Base-by-base conservation (phyloP, 2,329 filamentous ascomycete genomes). In the Achaetomium macrosporum region DNA sequence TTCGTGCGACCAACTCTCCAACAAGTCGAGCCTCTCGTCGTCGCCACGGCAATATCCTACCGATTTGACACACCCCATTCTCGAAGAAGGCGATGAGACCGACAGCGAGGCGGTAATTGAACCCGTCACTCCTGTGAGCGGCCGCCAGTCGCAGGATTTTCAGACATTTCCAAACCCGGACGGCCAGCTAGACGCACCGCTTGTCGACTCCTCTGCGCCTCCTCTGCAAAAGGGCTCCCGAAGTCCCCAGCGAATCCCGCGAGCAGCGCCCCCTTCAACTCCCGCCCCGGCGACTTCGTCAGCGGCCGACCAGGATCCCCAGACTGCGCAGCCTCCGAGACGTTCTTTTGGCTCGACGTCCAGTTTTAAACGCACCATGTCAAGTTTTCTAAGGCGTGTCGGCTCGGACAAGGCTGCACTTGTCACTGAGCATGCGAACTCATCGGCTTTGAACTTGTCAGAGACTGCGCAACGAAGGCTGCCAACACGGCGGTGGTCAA, bases 91-190 rank as follows among this genome's bases (percentile, higher is more conserved):
- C 65, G 79, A 79, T 68, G 81, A 84, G 64, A 82, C 79, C 9
- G 76, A 78, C 57, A 82, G 76, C 66, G 81, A 84, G 61, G 76
- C 75, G 20, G 71, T 73, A 51, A 77, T 78, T 68, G 82, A 84
- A 59, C 82, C 82, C 42, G 72, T 81, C 53, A 85, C 82, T 19
- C 82, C 82, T 44, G 76, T 81, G 55, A 83, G 81, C 61, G 72
- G 71, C 61, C 74, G 76, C 56, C 75, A 78, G 62, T 81, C 79
- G 43, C 75, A 76, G 53, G 77, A 81, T 58, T 81, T 82, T 57
- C 71, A 71, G 44, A 67, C 62, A 19, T 62, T 64, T n/a, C 44
- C 61, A 5, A 62, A 61, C 36, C 62, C 68, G 53, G 62, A 67
- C 51, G 51, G 55, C 36, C 59, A 59, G 43, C 39, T 53, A 19